Evolutionary conservation across 495 filamentous ascomycete species (phyloP).

Genomic region (Tuber aestivum): DNA sequence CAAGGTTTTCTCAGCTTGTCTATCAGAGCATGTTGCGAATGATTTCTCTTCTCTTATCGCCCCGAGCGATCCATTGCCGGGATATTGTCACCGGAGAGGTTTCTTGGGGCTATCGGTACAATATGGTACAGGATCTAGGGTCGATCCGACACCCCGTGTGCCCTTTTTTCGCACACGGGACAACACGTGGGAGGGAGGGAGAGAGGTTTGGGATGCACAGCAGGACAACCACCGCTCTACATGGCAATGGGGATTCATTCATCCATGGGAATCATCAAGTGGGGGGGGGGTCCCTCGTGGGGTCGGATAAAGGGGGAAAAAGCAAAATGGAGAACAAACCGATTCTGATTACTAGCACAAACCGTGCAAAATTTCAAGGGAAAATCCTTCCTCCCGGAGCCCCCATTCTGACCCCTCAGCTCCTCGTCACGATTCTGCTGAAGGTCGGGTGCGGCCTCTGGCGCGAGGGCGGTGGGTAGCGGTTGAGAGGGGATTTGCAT

Average conservation of each 20-base stretch:
- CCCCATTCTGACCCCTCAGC: conserved; percentile 6
- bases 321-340: conserved; percentile 50
- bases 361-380: conserved; percentile 97
- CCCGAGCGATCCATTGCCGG: background rate
- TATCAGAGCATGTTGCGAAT: conserved; percentile 2
- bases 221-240: background rate
- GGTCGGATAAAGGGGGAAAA: background rate
- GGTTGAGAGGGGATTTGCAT: conserved; percentile 28
- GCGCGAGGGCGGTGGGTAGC: conserved; percentile 6
- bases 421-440: background rate
- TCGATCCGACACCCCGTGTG: background rate
- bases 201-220: background rate
- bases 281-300: background rate
- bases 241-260: background rate
- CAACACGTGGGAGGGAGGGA: background rate
- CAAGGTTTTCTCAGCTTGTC: conserved; percentile 21
- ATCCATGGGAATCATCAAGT: conserved; percentile 1
- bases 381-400: conserved; percentile 48
- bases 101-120: background rate
- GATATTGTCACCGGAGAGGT: background rate
- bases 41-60: background rate
- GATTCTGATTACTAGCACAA: conserved; percentile 90
- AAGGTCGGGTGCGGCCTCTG: conserved; percentile 8
- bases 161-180: background rate
- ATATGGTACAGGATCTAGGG: background rate